A percentile compares a stretch with the other conserved stretches of the same genome.
Evolutionary conservation across 352 stramenopile species (phyloP).

Genomic region (Nothophytophthora sp.): DNA sequence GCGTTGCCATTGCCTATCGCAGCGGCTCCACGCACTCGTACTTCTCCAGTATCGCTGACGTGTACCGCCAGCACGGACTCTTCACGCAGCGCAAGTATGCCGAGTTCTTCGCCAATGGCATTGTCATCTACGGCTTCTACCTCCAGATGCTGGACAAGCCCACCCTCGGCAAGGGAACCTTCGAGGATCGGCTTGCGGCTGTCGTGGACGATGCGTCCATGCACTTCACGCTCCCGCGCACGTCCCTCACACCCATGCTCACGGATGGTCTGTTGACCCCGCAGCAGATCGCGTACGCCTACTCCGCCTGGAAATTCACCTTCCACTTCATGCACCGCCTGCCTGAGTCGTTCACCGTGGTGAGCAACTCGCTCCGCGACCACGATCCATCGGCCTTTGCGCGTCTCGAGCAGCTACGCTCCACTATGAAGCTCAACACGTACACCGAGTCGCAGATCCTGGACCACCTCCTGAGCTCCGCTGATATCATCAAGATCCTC

Average conservation of each 20-base stretch:
- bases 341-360: conserved; percentile 76
- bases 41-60: conserved; percentile 85
- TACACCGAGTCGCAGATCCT: conserved; percentile 89
- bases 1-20: conserved; percentile 79
- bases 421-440: conserved; percentile 88
- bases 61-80: conserved; percentile 84
- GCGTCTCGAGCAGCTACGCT: conserved; percentile 73
- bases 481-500: conserved; percentile 70
- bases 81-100: conserved; percentile 86
- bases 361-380: conserved; percentile 79
- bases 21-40: conserved; percentile 80
- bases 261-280: conserved; percentile 71
- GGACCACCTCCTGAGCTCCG: conserved; percentile 80
- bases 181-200: conserved; percentile 68
- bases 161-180: conserved; percentile 46
- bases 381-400: conserved; percentile 74
- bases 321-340: conserved; percentile 90
- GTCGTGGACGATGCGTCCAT: conserved; percentile 76
- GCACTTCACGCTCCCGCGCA: conserved; percentile 84
- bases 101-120: conserved; percentile 86
- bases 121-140: conserved; percentile 88
- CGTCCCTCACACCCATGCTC: conserved; percentile 83
- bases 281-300: conserved; percentile 85
- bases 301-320: conserved; percentile 87
- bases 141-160: conserved; percentile 71